Evolutionary conservation across 257 asterid genomes (phyloP).

Genomic region (Rubia yunnanensis): DNA sequence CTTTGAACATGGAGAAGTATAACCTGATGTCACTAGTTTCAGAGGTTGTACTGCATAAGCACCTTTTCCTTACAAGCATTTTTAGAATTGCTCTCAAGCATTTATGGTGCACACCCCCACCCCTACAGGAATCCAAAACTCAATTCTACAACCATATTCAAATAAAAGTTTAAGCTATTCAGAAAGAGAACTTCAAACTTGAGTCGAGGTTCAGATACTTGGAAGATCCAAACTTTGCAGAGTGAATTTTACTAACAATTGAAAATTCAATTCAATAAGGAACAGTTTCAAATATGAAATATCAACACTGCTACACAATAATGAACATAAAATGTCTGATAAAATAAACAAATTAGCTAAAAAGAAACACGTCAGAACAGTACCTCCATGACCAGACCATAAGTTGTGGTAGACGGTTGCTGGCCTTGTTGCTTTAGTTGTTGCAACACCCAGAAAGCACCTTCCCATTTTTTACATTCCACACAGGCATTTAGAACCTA

Average conservation of each 20-base stretch:
- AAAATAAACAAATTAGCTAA: neutral
- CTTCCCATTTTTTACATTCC: constrained; percentile 81
- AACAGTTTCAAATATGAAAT: neutral
- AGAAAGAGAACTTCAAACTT: neutral
- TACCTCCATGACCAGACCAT: constrained; percentile 98
- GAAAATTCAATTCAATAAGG: neutral
- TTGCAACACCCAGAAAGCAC: constrained; percentile 97
- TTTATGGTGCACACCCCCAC: neutral
- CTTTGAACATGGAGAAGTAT: neutral
- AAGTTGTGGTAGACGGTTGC: constrained; percentile 67
- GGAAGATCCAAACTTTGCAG: neutral
- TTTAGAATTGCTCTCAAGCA: too few relatives aligned
- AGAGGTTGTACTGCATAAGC: too few relatives aligned
- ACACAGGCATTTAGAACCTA: constrained; percentile 93
- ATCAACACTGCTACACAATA: neutral
- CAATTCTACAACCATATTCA: neutral
- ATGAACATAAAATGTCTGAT: neutral
- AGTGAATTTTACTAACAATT: neutral
- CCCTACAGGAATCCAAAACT: neutral
- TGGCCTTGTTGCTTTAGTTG: constrained; percentile 52
- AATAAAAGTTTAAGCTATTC: neutral
- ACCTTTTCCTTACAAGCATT: too few relatives aligned
- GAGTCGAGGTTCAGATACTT: neutral
- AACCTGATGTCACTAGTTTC: too few relatives aligned
- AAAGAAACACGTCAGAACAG: neutral